phyloP scores from a whole-genome alignment of 352 stramenopile species.

The Globisporangium echinulatum region DNA sequence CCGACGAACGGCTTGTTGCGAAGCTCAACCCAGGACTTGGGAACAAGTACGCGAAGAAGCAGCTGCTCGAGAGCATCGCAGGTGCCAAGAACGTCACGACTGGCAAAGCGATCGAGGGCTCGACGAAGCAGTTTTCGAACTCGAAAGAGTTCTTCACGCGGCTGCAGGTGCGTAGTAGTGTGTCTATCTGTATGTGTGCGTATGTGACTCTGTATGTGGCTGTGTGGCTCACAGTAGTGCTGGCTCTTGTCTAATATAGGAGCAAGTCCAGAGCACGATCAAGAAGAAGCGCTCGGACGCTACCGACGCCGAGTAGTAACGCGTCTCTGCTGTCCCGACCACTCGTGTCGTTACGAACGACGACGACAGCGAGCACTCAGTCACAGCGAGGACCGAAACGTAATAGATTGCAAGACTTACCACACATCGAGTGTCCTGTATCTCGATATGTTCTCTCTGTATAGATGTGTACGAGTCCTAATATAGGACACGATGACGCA shows the following conservation, averaged over 20 bases:
- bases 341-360: background rate
- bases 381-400: background rate
- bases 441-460: too few relatives aligned
- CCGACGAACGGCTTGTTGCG: slow-evolving; percentile 90
- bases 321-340: background rate
- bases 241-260: background rate
- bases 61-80: slow-evolving; percentile 78
- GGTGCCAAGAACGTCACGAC: slow-evolving; percentile 79
- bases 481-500: too few relatives aligned
- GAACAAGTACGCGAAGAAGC: slow-evolving; percentile 95
- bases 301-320: background rate
- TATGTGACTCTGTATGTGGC: background rate
- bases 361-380: background rate
- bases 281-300: background rate
- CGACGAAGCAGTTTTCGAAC: slow-evolving; percentile 81
- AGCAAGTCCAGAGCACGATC: slow-evolving; percentile 1
- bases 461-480: too few relatives aligned
- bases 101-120: slow-evolving; percentile 78
- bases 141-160: slow-evolving; percentile 85
- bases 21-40: slow-evolving; percentile 92
- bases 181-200: background rate
- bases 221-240: background rate
- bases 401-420: background rate
- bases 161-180: slow-evolving; percentile 35
- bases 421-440: too few relatives aligned